These are phyloP conservation scores for Chlamydomonas eustigma DNA, from an alignment of 139 green algal species.

Conservation along the genomic window DNA sequence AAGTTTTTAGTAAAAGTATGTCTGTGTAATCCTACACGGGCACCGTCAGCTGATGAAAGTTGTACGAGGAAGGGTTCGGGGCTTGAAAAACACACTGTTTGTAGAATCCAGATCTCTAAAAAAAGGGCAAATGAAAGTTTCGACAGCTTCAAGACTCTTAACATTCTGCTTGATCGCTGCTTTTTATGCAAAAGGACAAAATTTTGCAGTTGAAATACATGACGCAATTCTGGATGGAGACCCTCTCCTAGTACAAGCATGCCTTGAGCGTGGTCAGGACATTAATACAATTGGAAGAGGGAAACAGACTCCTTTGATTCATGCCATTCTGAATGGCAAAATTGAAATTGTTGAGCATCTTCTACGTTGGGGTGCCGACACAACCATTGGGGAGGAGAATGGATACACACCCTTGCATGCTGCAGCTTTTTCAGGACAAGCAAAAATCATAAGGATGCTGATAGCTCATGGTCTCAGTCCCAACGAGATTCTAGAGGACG, in stretches of 20 bases:
- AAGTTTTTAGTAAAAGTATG: no score
- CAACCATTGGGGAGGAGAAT: neutral
- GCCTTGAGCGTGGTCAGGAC: neutral
- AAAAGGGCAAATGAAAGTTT: no score
- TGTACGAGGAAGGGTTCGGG: no score
- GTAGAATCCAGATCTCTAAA: no score
- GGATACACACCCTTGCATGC: constrained; percentile 1
- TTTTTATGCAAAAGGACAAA: no score
- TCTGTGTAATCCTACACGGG: no score
- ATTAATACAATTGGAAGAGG: neutral
- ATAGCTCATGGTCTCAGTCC: neutral
- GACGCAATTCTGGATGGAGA: neutral
- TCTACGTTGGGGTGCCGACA: neutral
- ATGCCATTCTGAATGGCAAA: neutral
- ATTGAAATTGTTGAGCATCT: neutral
- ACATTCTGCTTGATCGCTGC: no score
- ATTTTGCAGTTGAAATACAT: neutral
- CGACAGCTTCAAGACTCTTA: no score
- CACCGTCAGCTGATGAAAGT: no score
- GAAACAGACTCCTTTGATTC: neutral
- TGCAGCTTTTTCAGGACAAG: neutral
- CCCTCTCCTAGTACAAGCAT: neutral
- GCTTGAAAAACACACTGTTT: no score
- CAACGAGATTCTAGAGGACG: neutral
- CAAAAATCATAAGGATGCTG: neutral